Evolutionary conservation across 1,139 yeast genomes (phyloP).

Genomic region (Diutina neorugosa): DNA sequence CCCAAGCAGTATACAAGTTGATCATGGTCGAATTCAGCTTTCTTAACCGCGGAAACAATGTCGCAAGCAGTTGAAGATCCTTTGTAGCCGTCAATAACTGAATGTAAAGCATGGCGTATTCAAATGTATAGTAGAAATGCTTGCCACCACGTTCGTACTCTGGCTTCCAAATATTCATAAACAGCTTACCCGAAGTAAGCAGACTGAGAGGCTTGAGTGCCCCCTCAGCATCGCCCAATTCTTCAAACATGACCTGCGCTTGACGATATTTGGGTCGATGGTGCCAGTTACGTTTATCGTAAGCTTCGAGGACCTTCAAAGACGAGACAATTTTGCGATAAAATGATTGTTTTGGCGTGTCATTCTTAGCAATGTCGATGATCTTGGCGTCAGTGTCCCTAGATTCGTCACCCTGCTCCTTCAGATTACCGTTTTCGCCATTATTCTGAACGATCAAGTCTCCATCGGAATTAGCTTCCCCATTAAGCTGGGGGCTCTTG

Average conservation of each 20-base stretch:
- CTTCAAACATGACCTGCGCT: conserved; percentile 51
- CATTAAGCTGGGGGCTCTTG: not conserved
- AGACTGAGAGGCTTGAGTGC: conserved; percentile 57
- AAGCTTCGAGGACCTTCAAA: conserved; percentile 26
- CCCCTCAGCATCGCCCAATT: conserved; percentile 33
- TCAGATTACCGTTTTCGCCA: no score
- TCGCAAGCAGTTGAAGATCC: conserved; percentile 49
- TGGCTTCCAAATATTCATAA: conserved; percentile 88
- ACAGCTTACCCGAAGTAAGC: conserved; percentile 53
- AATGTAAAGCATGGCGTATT: conserved; percentile 56
- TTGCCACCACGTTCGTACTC: conserved; percentile 87
- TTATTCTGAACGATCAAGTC: no score
- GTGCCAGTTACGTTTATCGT: conserved; percentile 86
- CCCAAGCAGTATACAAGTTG: conserved; percentile 54
- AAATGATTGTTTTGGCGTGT: not conserved
- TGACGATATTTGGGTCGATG: conserved; percentile 72
- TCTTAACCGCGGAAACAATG: conserved; percentile 58
- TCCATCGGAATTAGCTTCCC: no score
- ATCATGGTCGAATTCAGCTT: conserved; percentile 69
- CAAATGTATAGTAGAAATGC: conserved; percentile 68
- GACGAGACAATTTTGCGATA: conserved; percentile 13
- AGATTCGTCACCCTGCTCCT: not conserved
- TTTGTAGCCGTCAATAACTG: conserved; percentile 39
- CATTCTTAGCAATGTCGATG: not conserved
- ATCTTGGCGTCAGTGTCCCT: not conserved